phyloP scores from a whole-genome alignment of 2,329 filamentous ascomycete species.

The Aspergillus fischeri region DNA sequence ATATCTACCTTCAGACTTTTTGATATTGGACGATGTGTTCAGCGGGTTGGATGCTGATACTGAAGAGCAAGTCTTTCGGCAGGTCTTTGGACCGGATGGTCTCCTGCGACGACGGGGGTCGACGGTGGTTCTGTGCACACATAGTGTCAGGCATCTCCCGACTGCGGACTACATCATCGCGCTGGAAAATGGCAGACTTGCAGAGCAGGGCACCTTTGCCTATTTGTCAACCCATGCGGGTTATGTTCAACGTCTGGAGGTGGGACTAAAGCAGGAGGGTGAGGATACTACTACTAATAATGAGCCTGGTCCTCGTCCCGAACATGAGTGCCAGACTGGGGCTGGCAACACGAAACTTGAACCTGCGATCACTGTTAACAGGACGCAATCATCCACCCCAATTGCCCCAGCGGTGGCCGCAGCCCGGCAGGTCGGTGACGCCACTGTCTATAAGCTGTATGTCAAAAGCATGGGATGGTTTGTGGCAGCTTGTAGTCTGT shows the following conservation, averaged over 20 bases:
- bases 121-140: slow-evolving; percentile 39
- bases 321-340: not conserved
- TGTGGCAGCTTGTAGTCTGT: slow-evolving; percentile 8
- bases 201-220: slow-evolving; percentile 2
- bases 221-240: not conserved
- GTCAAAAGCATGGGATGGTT: slow-evolving; percentile 19
- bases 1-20: slow-evolving; percentile 37
- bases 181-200: slow-evolving; percentile 23
- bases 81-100: slow-evolving; percentile 1
- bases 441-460: slow-evolving; percentile 20
- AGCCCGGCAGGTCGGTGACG: slow-evolving; percentile 34
- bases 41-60: slow-evolving; percentile 28
- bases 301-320: not conserved
- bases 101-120: not conserved
- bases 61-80: slow-evolving; percentile 6
- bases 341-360: not conserved
- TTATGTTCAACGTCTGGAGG: slow-evolving; percentile 2
- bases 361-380: not conserved
- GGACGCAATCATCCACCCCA: not conserved
- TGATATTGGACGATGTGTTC: slow-evolving; percentile 48
- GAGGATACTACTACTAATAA: slow-evolving; percentile 9
- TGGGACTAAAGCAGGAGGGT: not conserved
- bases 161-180: slow-evolving; percentile 42
- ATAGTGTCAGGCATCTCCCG: slow-evolving; percentile 34
- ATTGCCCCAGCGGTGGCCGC: slow-evolving; percentile 11